Evolutionary conservation across 164 flowering plant species (phyloP), one percentile per base, ranked within the genome.

Genomic region (Aristolochia fimbriata): DNA sequence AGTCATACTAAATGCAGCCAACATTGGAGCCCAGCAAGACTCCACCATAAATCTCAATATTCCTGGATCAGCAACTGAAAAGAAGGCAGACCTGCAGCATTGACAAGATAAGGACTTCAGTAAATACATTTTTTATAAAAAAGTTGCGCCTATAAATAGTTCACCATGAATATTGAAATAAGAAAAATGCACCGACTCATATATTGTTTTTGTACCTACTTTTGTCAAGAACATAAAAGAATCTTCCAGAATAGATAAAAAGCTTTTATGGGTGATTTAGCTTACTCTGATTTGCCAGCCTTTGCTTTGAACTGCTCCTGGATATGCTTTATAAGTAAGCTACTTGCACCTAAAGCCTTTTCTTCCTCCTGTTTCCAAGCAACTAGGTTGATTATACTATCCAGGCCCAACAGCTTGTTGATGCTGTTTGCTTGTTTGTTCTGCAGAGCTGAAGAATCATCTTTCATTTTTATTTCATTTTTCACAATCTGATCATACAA

Each of bases 1-100:
- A 58, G 91, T 88, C 65, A 94, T 78, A 71, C 99, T 94, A 68
- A 91, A 88, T 41, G 99, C 99, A 74, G 97, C 99, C 51, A 94
- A 80, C 93, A 94, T 88, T 21, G 99, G 99, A 51, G 93, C 99
- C 99, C 99, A 94, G 76, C 93, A 88, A 53, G 83, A 96, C 68
- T 94, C 99, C 71, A 83, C 81, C 97, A 94, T 94, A 68, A 91
- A 94, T 69, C 95, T 82, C 77, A 94, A 69, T 66, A 94, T 94
- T 60, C 88, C 81, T 51, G 72, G 77, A 82, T 94, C 97, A 31
- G 93, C 62, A 51, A 91, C 87, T 57, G 78, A 68, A 80, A 88
- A 85, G 75, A 79, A 94, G 50, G 81, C 65, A 62, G 84, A 80
- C 84, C 99, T 94, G 84, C 76, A 78, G 61, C 45, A 65, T 17